Percentiles rank a stretch among this genome's conserved stretches.
Evolutionary conservation across 1,139 yeast species (phyloP).

Genomic region (Casaregolazyma suthepensis): DNA sequence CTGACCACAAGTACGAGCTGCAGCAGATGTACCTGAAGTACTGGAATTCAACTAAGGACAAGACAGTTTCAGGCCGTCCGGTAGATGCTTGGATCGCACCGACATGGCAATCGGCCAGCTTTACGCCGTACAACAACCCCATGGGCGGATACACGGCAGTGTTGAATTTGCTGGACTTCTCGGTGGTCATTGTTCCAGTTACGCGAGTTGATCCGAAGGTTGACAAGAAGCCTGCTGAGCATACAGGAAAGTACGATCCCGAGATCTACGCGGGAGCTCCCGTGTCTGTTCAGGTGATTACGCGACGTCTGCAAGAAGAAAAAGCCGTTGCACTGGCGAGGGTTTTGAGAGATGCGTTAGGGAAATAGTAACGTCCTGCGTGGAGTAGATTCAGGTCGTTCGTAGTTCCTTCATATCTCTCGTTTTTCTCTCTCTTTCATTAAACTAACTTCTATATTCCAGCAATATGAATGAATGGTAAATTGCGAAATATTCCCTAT

Average conservation of each 20-base stretch:
- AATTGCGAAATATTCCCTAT: too few relatives aligned
- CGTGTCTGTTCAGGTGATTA: slow-evolving; percentile 43
- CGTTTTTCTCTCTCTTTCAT: too few relatives aligned
- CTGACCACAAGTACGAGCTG: slow-evolving; percentile 34
- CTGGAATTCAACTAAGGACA: slow-evolving; percentile 32
- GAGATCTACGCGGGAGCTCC: slow-evolving; percentile 44
- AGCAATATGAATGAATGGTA: not conserved
- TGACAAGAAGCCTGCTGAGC: slow-evolving; percentile 29
- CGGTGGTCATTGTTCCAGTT: slow-evolving; percentile 43
- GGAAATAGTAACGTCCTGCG: too few relatives aligned
- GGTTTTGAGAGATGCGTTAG: slow-evolving; percentile 15
- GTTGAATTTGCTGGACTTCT: slow-evolving; percentile 42
- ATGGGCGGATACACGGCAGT: slow-evolving; percentile 37
- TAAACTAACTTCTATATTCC: not conserved
- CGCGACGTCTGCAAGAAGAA: slow-evolving; percentile 45
- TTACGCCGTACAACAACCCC: slow-evolving; percentile 32
- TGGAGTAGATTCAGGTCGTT: too few relatives aligned
- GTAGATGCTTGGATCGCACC: slow-evolving; percentile 48
- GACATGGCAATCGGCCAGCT: slow-evolving; percentile 45
- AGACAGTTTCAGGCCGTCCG: slow-evolving; percentile 38
- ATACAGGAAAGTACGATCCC: slow-evolving; percentile 36
- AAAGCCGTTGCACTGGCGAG: slow-evolving; percentile 39
- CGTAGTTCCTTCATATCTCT: too few relatives aligned
- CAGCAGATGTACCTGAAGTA: slow-evolving; percentile 36
- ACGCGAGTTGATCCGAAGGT: slow-evolving; percentile 38